Percentiles rank a stretch among this genome's conserved stretches.
These are phyloP conservation scores for Gaeumannomyces sp. DNA, from an alignment of 2,329 filamentous ascomycete species.

Conservation along the genomic window DNA sequence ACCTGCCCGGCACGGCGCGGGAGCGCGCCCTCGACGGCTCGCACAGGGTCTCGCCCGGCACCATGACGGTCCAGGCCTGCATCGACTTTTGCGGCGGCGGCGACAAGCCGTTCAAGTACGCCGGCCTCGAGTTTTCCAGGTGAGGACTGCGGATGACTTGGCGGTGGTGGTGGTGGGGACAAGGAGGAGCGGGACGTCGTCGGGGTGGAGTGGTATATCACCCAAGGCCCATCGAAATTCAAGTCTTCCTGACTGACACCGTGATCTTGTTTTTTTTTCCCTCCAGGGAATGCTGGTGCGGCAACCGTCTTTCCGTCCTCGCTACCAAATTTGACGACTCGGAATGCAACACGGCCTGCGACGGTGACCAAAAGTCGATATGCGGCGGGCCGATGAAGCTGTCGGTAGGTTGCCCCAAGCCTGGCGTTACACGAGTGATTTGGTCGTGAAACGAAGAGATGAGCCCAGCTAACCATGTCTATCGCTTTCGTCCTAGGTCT, in stretches of 20 bases:
- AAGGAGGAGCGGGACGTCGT: too few species aligned
- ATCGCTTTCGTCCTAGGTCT: conserved; percentile 12
- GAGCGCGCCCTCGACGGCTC: conserved; percentile 38
- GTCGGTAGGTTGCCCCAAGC: conserved; percentile 26
- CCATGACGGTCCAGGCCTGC: conserved; percentile 47
- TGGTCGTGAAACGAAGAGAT: neutral
- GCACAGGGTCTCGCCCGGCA: conserved; percentile 32
- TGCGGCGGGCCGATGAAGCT: conserved; percentile 50
- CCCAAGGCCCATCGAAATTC: too few species aligned
- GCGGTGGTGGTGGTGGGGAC: neutral
- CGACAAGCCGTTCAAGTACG: conserved; percentile 37
- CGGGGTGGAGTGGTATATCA: too few species aligned
- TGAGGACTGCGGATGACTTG: conserved; percentile 18
- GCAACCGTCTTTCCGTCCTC: conserved; percentile 40
- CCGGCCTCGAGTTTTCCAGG: conserved; percentile 49
- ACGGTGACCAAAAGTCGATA: conserved; percentile 42
- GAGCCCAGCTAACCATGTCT: neutral
- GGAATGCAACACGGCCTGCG: conserved; percentile 46
- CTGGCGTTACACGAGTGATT: neutral
- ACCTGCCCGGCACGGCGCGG: conserved; percentile 32
- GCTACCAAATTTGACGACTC: conserved; percentile 39
- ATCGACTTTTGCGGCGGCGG: conserved; percentile 42
- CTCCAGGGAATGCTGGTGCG: conserved; percentile 54
- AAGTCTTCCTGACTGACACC: neutral
- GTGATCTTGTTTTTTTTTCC: neutral